These are phyloP conservation scores for Geranium brycei DNA, from an alignment of 345 rosid genomes.

Conservation along the genomic window DNA sequence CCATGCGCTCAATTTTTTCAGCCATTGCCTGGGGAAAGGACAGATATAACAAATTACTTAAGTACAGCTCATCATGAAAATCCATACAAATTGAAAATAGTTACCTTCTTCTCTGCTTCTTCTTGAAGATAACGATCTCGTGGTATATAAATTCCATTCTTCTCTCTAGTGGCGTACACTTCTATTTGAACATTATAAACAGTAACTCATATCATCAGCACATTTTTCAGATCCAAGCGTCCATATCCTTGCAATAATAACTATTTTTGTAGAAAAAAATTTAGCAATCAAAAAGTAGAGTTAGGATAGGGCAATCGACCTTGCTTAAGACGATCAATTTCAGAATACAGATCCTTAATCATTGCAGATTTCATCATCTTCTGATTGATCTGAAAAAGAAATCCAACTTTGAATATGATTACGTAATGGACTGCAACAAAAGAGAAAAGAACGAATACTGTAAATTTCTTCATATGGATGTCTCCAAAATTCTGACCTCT, in stretches of 20 bases:
- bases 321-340: slow-evolving; percentile 94
- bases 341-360: slow-evolving; percentile 93
- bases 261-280: neutral
- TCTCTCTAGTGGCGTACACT: slow-evolving; percentile 97
- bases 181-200: slow-evolving; percentile 25
- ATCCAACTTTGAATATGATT: slow-evolving; percentile 7
- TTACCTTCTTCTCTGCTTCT: slow-evolving; percentile 94
- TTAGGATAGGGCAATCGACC: slow-evolving; percentile 30
- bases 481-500: slow-evolving; percentile 40
- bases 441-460: slow-evolving; percentile 5
- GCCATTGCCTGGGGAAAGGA: slow-evolving; percentile 64
- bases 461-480: slow-evolving; percentile 3
- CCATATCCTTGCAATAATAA: neutral
- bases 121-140: slow-evolving; percentile 83
- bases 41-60: slow-evolving; percentile 8
- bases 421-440: slow-evolving; percentile 3
- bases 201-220: slow-evolving; percentile 5
- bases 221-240: neutral
- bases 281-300: slow-evolving; percentile 1
- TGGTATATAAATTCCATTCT: slow-evolving; percentile 93
- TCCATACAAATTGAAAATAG: neutral
- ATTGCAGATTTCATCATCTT: slow-evolving; percentile 99
- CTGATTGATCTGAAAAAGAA: slow-evolving; percentile 65
- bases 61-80: neutral
- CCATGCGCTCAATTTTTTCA: slow-evolving; percentile 92